Percentiles rank a stretch among this genome's conserved stretches.
These are phyloP conservation scores for Mortierella sp. DNA, from an alignment of 371 early-diverging fungal genomes.

Conservation along the genomic window DNA sequence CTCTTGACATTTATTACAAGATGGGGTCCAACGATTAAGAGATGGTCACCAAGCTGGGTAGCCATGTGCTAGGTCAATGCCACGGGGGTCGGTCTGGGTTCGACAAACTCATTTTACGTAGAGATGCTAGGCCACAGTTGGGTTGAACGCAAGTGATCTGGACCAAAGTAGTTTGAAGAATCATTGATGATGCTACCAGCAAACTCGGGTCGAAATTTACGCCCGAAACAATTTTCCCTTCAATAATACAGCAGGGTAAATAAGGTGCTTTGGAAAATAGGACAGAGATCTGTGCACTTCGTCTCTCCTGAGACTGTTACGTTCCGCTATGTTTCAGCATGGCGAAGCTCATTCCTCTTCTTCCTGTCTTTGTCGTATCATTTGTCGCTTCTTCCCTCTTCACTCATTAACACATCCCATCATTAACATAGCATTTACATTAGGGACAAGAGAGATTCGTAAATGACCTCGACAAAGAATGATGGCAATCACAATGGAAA, in stretches of 20 bases:
- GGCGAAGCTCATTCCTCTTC: no score
- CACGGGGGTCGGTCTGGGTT: slow-evolving; percentile 90
- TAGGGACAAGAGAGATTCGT: no score
- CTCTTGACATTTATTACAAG: slow-evolving; percentile 86
- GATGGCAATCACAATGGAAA: background rate
- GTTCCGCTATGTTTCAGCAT: no score
- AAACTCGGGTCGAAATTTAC: slow-evolving; percentile 83
- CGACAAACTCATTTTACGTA: slow-evolving; percentile 87
- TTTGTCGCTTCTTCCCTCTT: no score
- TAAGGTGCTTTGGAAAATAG: no score
- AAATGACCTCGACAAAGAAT: background rate
- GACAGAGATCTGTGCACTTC: no score
- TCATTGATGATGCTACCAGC: slow-evolving; percentile 84
- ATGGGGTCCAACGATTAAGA: slow-evolving; percentile 97
- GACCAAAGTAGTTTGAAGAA: slow-evolving; percentile 86
- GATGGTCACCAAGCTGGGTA: slow-evolving; percentile 90
- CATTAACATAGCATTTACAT: no score
- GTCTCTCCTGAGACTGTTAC: no score
- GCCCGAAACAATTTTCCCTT: slow-evolving; percentile 81
- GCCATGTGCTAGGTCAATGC: slow-evolving; percentile 93
- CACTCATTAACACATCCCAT: background rate
- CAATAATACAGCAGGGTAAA: no score
- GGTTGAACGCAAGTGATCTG: slow-evolving; percentile 83
- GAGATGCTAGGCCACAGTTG: slow-evolving; percentile 81
- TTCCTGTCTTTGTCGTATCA: no score